Base-by-base conservation (phyloP, 495 filamentous ascomycete genomes). In the Tuber brumale region DNA sequence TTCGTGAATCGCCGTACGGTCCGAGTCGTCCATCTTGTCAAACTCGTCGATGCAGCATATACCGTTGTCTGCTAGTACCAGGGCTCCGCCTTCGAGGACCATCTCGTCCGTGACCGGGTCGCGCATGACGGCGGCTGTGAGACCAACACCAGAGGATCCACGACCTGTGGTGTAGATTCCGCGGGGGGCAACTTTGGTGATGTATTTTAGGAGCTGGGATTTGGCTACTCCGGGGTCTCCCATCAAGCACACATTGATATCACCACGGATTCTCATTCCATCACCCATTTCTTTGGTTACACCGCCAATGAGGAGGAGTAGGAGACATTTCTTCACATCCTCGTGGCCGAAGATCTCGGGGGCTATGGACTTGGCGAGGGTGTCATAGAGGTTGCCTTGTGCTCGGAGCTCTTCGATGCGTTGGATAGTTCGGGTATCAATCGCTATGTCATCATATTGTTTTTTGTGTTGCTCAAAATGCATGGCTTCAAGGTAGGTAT, bases 11-110 rank as follows among this genome's bases (percentile, higher is more conserved):
- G 96, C 96, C 0, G 95, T 98, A 76, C 95, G 89, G 84, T 98
- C 96, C 73, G 89, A 88, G 83, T 99, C 95, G 83, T 98, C 96
- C 95, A 99, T 99, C 86, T 99, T 99, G 87, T 99, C 95, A 83
- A 99, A 99, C 84, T 99, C 95, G 86, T 99, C 95, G 85, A 99
- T 99, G 84, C 95, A 99, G 90, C 95, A 99, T 85, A 97, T 96
- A 80, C 95, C 95, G 81, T 98, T 98, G 83, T 99, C 95, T 42
- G 95, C 96, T 3, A 99, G 87, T 45, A 99, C 95, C 37, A 99
- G 87, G 21, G 95, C 95, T 84, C 95, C 95, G 51, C 96, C 96
- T 85, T 99, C 95, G 61, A 99, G 88, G 19, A 99, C 92, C 96
- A 99, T 98, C 84, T 99, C 95, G 83, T 99, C 95, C 0, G 95